phyloP scores from a whole-genome alignment of 2,329 filamentous ascomycete genomes.

The Ascochyta clinopodiicola region DNA sequence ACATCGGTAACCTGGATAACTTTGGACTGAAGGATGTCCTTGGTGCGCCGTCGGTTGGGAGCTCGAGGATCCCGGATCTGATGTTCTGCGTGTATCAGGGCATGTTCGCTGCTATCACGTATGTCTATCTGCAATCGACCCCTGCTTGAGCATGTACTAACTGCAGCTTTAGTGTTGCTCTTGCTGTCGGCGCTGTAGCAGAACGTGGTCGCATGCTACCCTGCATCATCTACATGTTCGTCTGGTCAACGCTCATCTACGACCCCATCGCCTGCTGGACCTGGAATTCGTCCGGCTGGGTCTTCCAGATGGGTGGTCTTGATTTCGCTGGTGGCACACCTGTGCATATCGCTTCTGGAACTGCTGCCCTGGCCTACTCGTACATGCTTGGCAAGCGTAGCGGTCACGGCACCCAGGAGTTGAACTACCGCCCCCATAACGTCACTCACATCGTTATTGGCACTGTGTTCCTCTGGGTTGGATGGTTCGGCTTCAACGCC shows the following conservation, averaged over 20 bases:
- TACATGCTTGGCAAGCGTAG: slow-evolving; percentile 88
- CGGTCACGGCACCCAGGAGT: slow-evolving; percentile 83
- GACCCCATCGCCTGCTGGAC: slow-evolving; percentile 95
- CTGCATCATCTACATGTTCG: slow-evolving; percentile 89
- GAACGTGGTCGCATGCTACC: slow-evolving; percentile 89
- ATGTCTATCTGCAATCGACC: slow-evolving; percentile 47
- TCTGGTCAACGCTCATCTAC: slow-evolving; percentile 90
- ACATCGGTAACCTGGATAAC: slow-evolving; percentile 79
- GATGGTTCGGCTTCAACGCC: slow-evolving; percentile 95
- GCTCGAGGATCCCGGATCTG: slow-evolving; percentile 76
- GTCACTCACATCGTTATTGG: slow-evolving; percentile 91
- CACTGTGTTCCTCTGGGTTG: slow-evolving; percentile 93
- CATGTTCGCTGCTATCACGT: slow-evolving; percentile 90
- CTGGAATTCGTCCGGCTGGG: slow-evolving; percentile 86
- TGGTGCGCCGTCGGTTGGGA: slow-evolving; percentile 76
- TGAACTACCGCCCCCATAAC: slow-evolving; percentile 93
- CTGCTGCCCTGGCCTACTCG: slow-evolving; percentile 85
- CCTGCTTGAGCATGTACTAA: slow-evolving; percentile 3
- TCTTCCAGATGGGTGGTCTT: slow-evolving; percentile 77
- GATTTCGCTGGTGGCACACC: slow-evolving; percentile 92
- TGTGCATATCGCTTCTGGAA: slow-evolving; percentile 85
- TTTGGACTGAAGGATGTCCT: slow-evolving; percentile 81
- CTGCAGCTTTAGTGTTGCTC: slow-evolving; percentile 66
- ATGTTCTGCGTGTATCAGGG: slow-evolving; percentile 86
- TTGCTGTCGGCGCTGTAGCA: slow-evolving; percentile 83